Evolutionary conservation across 2,329 filamentous ascomycete genomes (phyloP).

Genomic region (Exophiala oligosperma): DNA sequence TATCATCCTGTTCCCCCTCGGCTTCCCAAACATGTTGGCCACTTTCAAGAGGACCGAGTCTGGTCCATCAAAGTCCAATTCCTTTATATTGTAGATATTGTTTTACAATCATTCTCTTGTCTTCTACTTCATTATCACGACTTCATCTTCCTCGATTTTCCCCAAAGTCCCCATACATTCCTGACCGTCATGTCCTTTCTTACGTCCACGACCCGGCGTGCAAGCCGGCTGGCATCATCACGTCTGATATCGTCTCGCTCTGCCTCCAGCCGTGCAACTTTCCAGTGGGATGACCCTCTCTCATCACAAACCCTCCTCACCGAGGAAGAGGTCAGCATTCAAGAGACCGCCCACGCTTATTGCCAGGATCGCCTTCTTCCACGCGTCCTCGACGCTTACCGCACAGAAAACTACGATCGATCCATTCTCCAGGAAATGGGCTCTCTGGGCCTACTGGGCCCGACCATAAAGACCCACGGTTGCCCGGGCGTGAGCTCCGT

Average conservation of each 20-base stretch:
- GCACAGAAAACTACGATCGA: slow-evolving; percentile 80
- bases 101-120: background rate
- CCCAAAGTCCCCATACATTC: background rate
- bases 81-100: background rate
- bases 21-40: too few species aligned
- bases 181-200: background rate
- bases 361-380: slow-evolving; percentile 87
- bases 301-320: slow-evolving; percentile 72
- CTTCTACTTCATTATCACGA: background rate
- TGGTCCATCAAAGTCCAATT: background rate
- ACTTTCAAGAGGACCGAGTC: background rate
- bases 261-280: slow-evolving; percentile 43
- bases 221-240: background rate
- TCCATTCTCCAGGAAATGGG: slow-evolving; percentile 90
- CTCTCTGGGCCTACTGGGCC: slow-evolving; percentile 79
- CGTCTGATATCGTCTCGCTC: background rate
- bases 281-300: slow-evolving; percentile 92
- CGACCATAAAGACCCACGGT: slow-evolving; percentile 83
- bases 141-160: background rate
- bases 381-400: slow-evolving; percentile 81
- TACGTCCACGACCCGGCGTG: background rate
- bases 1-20: background rate
- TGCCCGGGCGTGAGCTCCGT: slow-evolving; percentile 86
- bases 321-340: slow-evolving; percentile 85
- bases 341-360: slow-evolving; percentile 87